Conservation (phyloP, 2,329 filamentous ascomycete species). For the Coniella lustricola region DNA sequence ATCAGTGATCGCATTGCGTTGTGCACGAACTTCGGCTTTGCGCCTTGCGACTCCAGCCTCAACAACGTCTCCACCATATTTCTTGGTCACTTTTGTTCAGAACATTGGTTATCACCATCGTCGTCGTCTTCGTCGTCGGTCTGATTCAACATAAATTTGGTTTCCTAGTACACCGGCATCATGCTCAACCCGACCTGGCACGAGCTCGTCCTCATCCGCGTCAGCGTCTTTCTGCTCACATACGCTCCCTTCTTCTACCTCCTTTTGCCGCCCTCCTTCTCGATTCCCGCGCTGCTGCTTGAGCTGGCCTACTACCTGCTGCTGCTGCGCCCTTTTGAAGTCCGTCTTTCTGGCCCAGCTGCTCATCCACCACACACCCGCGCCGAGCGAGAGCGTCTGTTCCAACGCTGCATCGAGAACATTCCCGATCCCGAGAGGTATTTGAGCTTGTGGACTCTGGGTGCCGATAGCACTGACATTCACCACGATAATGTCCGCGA, state of each 20-base stretch:
- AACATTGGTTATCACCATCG: too few species aligned
- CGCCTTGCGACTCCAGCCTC: too few species aligned
- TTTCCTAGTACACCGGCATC: neutral
- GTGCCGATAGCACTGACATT: conserved; percentile 49
- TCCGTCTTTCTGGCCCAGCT: conserved; percentile 31
- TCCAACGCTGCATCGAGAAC: conserved; percentile 47
- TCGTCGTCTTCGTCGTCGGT: neutral
- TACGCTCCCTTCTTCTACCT: conserved; percentile 7
- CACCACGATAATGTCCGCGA: conserved; percentile 60
- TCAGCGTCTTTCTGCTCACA: conserved; percentile 29
- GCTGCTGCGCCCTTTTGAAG: conserved; percentile 36
- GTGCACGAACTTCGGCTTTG: too few species aligned
- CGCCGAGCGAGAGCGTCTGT: conserved; percentile 46
- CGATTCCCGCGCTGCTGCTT: conserved; percentile 25
- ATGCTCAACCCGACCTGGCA: conserved; percentile 12
- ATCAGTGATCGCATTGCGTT: too few species aligned
- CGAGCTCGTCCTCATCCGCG: conserved; percentile 39
- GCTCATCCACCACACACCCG: conserved; percentile 36
- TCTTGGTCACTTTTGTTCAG: too few species aligned
- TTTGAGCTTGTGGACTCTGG: conserved; percentile 59
- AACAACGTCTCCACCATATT: too few species aligned
- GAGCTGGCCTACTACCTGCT: conserved; percentile 36
- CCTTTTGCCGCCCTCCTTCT: conserved; percentile 17
- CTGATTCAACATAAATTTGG: neutral
- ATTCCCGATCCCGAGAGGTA: conserved; percentile 50